Evolutionary conservation across 2,329 filamentous ascomycete species (phyloP), one percentile per base, ranked within the genome.

Genomic region (Ustulina deusta): DNA sequence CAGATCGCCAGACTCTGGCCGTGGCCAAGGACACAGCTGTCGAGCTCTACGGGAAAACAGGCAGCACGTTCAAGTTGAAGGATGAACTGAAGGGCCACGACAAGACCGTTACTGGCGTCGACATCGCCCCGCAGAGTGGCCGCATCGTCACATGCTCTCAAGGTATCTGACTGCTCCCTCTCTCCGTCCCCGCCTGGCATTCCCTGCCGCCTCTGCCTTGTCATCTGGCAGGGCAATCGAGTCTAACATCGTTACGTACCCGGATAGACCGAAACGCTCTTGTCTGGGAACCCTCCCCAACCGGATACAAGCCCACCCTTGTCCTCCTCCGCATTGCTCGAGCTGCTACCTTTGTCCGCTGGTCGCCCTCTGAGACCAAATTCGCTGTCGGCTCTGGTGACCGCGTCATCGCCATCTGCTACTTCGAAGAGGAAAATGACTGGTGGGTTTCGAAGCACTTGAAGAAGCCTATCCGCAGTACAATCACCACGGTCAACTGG

Each of bases 391-490:
- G 96, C 68, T 97, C 94, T 32, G 96, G 96, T 69, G 96, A 97
- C 74, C 91, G 96, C 71, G 92, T 97, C 72, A 97, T 99, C 76
- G 94, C 96, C 46, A 88, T 98, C 74, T 99, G 96, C 86, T 98
- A 98, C 84, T 99, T 99, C 75, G 96, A 99, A 79, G 93, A 97
- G 80, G 96, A 99, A 82, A 97, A 99, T 82, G 94, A 99, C 84
- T 99, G 96, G 96, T 99, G 96, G 96, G 95, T 99, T 48, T 97
- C 94, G 42, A 99, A 99, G 86, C 96, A 99, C 82, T 83, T 99
- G 78, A 98, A 98, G 89, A 99, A 98, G 87, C 96, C 96, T 22
- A 97, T 99, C 76, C 92, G 95, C 73, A 97, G 94, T 79, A 99
- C 96, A 65, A 95, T 99, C 76, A 98, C 96, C 63, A 94, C 92